Percentiles rank a stretch among this genome's conserved stretches.
Conservation (phyloP, 2,329 filamentous ascomycete species). For the Trichoderma asperellum region DNA sequence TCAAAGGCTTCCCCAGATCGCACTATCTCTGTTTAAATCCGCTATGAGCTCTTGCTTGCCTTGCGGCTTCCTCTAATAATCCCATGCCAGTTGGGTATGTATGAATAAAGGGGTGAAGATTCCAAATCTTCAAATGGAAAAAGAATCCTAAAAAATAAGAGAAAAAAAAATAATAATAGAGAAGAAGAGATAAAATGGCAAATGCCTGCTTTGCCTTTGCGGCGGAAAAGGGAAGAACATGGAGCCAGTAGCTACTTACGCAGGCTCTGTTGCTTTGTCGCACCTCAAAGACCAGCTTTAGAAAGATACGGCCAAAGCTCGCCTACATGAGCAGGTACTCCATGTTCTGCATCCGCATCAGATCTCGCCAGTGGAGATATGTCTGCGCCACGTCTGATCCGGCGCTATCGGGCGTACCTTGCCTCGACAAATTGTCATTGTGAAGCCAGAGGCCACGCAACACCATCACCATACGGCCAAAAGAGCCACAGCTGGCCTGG, state of each 20-base stretch:
- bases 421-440: constrained; percentile 59
- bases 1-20: constrained; percentile 40
- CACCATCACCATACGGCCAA: constrained; percentile 79
- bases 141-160: constrained; percentile 34
- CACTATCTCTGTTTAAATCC: constrained; percentile 31
- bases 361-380: constrained; percentile 90
- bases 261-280: constrained; percentile 30
- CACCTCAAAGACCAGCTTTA: constrained; percentile 46
- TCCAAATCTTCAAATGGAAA: constrained; percentile 34
- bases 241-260: constrained; percentile 27
- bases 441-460: constrained; percentile 84
- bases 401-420: constrained; percentile 43
- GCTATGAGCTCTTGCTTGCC: constrained; percentile 36
- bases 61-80: constrained; percentile 48
- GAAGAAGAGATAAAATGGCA: constrained; percentile 30
- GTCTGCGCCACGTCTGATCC: constrained; percentile 52
- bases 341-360: constrained; percentile 90
- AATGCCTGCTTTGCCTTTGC: constrained; percentile 26
- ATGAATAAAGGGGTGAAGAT: constrained; percentile 22
- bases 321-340: constrained; percentile 84
- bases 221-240: constrained; percentile 15
- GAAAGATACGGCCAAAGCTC: constrained; percentile 34
- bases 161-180: constrained; percentile 36
- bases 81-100: constrained; percentile 43
- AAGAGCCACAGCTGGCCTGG: constrained; percentile 77